A percentile compares a stretch with the other conserved stretches of the same genome.
Conservation (phyloP, 768 basidiomycete genomes). For the Phanerodontia chrysosporium region DNA sequence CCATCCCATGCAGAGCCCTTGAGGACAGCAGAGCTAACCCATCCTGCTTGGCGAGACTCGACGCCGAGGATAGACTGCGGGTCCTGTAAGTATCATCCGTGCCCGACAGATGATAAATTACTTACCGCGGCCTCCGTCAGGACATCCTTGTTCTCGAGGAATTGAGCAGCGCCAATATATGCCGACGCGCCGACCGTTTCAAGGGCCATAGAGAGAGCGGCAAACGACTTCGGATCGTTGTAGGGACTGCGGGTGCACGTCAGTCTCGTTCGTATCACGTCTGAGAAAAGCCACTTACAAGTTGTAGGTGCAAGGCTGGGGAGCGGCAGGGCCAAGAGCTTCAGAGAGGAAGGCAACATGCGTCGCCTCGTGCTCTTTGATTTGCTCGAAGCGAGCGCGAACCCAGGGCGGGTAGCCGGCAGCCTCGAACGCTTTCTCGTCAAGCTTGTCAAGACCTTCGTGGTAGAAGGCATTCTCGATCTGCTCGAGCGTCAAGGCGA, state of each 20-base stretch:
- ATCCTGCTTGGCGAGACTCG: constrained; percentile 50
- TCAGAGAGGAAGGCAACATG: constrained; percentile 52
- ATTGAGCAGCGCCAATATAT: constrained; percentile 52
- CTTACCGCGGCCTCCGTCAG: constrained; percentile 46
- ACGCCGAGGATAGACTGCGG: constrained; percentile 45
- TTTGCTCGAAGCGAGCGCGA: constrained; percentile 46
- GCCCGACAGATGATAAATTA: no score
- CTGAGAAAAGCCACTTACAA: constrained; percentile 38
- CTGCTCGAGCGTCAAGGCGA: constrained; percentile 45
- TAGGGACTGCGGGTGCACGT: constrained; percentile 29
- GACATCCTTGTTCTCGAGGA: constrained; percentile 38
- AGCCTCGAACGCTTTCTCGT: constrained; percentile 38
- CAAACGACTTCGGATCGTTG: constrained; percentile 40
- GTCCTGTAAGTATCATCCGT: no score
- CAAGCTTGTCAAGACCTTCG: constrained; percentile 41
- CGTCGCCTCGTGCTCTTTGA: constrained; percentile 47
- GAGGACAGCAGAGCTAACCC: constrained; percentile 40
- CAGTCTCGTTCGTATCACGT: neutral
- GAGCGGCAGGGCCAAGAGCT: constrained; percentile 40
- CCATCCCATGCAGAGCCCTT: constrained; percentile 42
- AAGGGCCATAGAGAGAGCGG: constrained; percentile 39
- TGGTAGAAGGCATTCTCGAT: constrained; percentile 44
- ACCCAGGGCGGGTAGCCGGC: constrained; percentile 51
- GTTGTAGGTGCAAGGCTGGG: constrained; percentile 52
- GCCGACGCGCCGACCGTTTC: constrained; percentile 54